phyloP scores from a whole-genome alignment of 768 basidiomycete genomes.

The Imleria badia region DNA sequence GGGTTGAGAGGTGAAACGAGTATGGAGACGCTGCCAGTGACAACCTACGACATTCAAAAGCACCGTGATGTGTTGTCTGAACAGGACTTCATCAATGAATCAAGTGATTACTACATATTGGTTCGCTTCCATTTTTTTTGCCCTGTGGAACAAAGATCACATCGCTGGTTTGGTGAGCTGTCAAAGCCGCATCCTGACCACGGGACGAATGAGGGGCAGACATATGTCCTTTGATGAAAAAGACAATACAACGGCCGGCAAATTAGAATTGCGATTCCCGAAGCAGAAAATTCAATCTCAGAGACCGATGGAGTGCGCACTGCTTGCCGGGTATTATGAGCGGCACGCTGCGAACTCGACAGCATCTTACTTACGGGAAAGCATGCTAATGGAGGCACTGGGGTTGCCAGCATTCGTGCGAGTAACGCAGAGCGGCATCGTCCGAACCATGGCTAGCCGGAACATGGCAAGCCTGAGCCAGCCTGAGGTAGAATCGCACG shows the following conservation, averaged over 20 bases:
- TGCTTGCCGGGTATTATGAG: constrained; percentile 7
- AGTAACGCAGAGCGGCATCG: constrained; percentile 14
- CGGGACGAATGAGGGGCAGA: constrained; percentile 1
- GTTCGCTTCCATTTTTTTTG: constrained; percentile 28
- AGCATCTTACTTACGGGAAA: constrained; percentile 17
- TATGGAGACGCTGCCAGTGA: constrained; percentile 26
- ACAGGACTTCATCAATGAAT: too few species aligned
- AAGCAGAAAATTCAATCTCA: constrained; percentile 20
- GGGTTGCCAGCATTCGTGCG: constrained; percentile 18
- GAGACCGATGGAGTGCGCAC: constrained; percentile 1
- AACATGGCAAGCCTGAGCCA: constrained; percentile 4
- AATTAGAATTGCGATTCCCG: constrained; percentile 20
- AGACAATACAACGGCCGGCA: constrained; percentile 7
- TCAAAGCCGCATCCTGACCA: constrained; percentile 12
- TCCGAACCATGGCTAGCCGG: constrained; percentile 14
- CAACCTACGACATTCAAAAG: constrained; percentile 14
- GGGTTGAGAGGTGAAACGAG: constrained; percentile 25
- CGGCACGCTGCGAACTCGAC: constrained; percentile 15
- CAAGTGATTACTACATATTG: constrained; percentile 5
- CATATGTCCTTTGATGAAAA: constrained; percentile 15
- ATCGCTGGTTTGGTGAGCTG: constrained; percentile 11
- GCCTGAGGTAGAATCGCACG: constrained; percentile 1
- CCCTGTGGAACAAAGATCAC: constrained; percentile 17
- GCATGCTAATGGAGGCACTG: constrained; percentile 14
- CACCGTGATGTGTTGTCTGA: constrained; percentile 6